Evolutionary conservation across 2,329 filamentous ascomycete species (phyloP).

Genomic region (Esteya vermicola): DNA sequence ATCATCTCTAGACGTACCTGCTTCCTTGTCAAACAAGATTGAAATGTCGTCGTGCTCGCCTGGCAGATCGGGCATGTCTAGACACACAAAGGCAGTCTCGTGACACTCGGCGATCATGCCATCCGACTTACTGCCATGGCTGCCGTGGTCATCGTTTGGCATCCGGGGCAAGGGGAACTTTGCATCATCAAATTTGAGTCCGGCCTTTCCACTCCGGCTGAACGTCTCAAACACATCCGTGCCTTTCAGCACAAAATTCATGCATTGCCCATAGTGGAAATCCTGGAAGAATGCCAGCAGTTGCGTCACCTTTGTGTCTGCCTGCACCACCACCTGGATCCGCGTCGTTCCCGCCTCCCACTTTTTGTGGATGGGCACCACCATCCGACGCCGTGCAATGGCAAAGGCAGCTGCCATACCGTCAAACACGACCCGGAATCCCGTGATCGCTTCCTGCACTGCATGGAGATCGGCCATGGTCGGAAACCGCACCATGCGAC

Average conservation of each 20-base stretch:
- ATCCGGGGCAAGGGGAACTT: slow-evolving; percentile 73
- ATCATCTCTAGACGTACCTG: slow-evolving; percentile 38
- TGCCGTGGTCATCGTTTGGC: slow-evolving; percentile 25
- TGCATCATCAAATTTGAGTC: slow-evolving; percentile 71
- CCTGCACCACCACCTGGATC: slow-evolving; percentile 62
- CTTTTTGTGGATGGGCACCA: slow-evolving; percentile 87
- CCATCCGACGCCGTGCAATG: slow-evolving; percentile 74
- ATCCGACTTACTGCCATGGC: slow-evolving; percentile 15
- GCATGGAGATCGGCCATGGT: slow-evolving; percentile 55
- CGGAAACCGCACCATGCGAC: slow-evolving; percentile 59
- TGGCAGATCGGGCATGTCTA: slow-evolving; percentile 79
- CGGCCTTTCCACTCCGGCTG: slow-evolving; percentile 51
- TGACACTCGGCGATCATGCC: slow-evolving; percentile 13
- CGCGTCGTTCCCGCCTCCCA: slow-evolving; percentile 75
- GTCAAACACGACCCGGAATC: slow-evolving; percentile 63
- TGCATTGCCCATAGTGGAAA: slow-evolving; percentile 72
- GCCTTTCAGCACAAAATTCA: slow-evolving; percentile 76
- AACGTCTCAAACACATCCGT: slow-evolving; percentile 71
- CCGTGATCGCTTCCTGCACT: slow-evolving; percentile 69
- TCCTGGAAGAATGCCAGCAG: slow-evolving; percentile 79
- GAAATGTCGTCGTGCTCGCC: slow-evolving; percentile 88
- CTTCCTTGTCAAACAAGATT: slow-evolving; percentile 67
- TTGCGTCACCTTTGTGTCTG: slow-evolving; percentile 56
- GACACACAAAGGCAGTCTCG: slow-evolving; percentile 57
- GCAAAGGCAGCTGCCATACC: slow-evolving; percentile 59